Evolutionary conservation across 23 red algal genomes (phyloP).

Genomic region (Rhodosorus marinus): DNA sequence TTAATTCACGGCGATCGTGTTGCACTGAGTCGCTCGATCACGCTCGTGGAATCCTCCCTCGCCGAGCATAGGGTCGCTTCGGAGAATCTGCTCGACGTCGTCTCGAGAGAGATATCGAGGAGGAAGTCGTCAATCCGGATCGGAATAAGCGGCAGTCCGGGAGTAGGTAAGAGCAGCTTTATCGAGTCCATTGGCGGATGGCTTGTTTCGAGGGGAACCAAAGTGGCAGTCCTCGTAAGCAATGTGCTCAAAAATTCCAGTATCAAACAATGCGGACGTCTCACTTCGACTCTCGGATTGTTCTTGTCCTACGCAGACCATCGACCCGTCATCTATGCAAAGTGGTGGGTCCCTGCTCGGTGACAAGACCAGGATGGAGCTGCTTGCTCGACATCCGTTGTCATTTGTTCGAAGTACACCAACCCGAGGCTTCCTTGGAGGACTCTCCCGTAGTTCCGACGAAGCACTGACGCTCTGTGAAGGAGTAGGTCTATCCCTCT

Average conservation of each 20-base stretch:
- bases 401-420: slow-evolving; percentile 12
- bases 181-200: slow-evolving; percentile 4
- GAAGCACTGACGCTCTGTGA: slow-evolving; percentile 8
- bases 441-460: slow-evolving; percentile 7
- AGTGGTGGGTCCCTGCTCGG: slow-evolving; percentile 11
- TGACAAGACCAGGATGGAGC: slow-evolving; percentile 13
- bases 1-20: background rate
- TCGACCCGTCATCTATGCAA: slow-evolving; percentile 8
- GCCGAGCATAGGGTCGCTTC: slow-evolving; percentile 1
- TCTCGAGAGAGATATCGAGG: background rate
- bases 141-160: slow-evolving; percentile 7
- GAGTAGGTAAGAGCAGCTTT: slow-evolving; percentile 12
- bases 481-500: too few relatives aligned
- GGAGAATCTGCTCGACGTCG: slow-evolving; percentile 1
- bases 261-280: background rate
- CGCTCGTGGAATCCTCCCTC: slow-evolving; percentile 6
- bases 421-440: slow-evolving; percentile 6
- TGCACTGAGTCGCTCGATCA: slow-evolving; percentile 8
- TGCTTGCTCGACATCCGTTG: background rate
- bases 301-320: slow-evolving; percentile 1
- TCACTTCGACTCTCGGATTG: background rate
- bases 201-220: background rate
- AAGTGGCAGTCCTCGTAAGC: background rate
- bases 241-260: background rate
- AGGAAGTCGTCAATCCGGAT: slow-evolving; percentile 1